Evolutionary conservation across 2,329 filamentous ascomycete species (phyloP), one percentile per base, ranked within the genome.

Genomic region (Pseudogymnoascus pannorum): DNA sequence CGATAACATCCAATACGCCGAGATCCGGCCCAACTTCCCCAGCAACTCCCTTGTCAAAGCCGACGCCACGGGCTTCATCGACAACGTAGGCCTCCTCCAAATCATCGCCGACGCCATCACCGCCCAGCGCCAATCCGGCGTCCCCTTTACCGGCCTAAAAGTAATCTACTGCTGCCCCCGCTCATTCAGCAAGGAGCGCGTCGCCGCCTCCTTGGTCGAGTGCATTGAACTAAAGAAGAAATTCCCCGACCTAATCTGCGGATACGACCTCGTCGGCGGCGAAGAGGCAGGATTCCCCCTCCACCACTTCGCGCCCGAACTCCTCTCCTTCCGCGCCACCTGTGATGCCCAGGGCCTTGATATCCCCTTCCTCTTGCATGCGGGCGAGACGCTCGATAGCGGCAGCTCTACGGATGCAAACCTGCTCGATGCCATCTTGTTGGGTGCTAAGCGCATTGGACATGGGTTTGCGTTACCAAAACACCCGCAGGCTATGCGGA

Each of bases 291-390:
- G 80, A 20, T 69, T 77, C 7, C 84, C 87, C 6, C 78, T 87
- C 3, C 79, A 76, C 48, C 77, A 80, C 59, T 85, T 84, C 61
- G 73, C 82, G 0, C 67, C 72, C 0, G 77, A 87, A 64, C 78
- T 90, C 5, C 72, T 86, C 2, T 75, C 76, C 1, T 88, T 89
- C 68, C 74, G 78, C 59, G 67, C 75, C 29, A 73, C 77, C 0
- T 89, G 87, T 72, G 68, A 73, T 5, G 62, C 66, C 1, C 70
- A 76, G 0, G 67, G 69, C 0, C 63, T 87, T 3, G 77, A 84
- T 0, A 87, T 91, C 2, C 88, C 88, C 0, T 89, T 91, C 68
- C 76, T 91, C 38, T 89, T 91, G 68, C 88, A 92, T 73, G 90
- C 88, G 65, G 88, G 88, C 22, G 88, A 92, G 74, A 89, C 88